Percentiles rank a stretch among this genome's conserved stretches.
These are phyloP conservation scores for Hibiscus tridactylites DNA, from an alignment of 345 rosid species.

Conservation along the genomic window DNA sequence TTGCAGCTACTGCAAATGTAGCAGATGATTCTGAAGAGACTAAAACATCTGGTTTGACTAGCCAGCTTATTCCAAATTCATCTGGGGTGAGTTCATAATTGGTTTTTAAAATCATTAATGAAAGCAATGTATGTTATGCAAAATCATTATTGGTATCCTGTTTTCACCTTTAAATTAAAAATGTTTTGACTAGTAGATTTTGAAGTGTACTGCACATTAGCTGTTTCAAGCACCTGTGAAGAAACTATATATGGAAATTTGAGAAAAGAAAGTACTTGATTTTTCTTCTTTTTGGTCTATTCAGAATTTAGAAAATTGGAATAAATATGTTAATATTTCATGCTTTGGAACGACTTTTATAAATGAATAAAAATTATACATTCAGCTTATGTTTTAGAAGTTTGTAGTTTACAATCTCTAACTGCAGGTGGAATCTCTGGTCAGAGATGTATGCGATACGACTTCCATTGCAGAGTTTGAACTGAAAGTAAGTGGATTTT, in stretches of 20 bases:
- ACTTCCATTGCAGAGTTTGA: conserved; percentile 70
- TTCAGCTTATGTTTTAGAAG: conserved; percentile 1
- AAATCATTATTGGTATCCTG: neutral
- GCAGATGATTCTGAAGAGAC: conserved; percentile 2
- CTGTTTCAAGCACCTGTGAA: no score
- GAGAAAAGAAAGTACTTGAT: neutral
- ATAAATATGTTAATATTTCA: neutral
- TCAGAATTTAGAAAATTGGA: neutral
- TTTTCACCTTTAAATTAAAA: neutral
- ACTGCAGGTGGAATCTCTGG: conserved; percentile 64
- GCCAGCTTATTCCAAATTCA: conserved; percentile 10
- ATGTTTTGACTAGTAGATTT: neutral
- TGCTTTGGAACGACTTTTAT: neutral
- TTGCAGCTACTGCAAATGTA: conserved; percentile 3
- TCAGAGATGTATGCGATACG: conserved; percentile 55
- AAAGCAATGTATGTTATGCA: neutral
- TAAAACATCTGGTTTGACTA: neutral
- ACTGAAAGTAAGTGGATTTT: conserved; percentile 49
- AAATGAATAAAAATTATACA: neutral
- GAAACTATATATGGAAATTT: neutral
- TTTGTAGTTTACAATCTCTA: neutral
- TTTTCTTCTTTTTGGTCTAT: neutral
- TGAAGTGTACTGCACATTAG: no score
- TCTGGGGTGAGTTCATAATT: conserved; percentile 4
- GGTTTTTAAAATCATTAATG: neutral